Base-by-base conservation (phyloP, 768 basidiomycete species). In the Mycena haematopus region DNA sequence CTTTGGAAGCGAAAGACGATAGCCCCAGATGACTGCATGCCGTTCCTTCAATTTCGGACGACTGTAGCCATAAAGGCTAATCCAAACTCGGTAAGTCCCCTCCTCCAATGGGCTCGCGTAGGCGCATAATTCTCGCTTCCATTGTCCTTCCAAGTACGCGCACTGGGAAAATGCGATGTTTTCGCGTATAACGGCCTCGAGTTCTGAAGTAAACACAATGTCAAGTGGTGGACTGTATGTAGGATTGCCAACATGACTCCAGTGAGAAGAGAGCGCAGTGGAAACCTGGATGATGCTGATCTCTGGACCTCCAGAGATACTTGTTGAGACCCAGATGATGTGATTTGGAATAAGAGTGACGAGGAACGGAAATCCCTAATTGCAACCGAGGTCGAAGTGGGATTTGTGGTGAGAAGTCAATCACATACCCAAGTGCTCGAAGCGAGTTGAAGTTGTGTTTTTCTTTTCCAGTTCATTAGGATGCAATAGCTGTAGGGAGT, bases 51-150 rank as follows among this genome's bases (percentile, higher is more conserved):
- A 31, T 8, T 9, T 27, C 0, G 31, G 25, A 6, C 2, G 9
- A 5, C 11, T 22, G 52, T n/a, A 49, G 4, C 42, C 52, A 3
- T 14, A 25, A 4, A 57, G 8, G 19, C 17, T 31, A 17, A 60
- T 36, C 54, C 64, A 63, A 15, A 57, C 31, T n/a, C 49, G 27
- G 4, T 57, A 54, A 25, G 49, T 52, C n/a, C n/a, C 56, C 6
- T 63, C 38, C 15, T 62, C 19, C 25, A 67, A 21, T 10, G 59
- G 59, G 11, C 59, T 65, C 11, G 21, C 42, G 36, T 61, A 40
- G 1, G 38, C 59, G 42, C 22, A 49, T n/a, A 65, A 25, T 35
- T 54, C 38, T 17, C 29, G 46, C 29, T 5, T 31, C 29, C 29
- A 31, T 9, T 9, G 9, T 4, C 7, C 19, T 7, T 2, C 14